Evolutionary conservation across 352 stramenopile genomes (phyloP), one percentile per base, ranked within the genome.

Genomic region (Phytophthora fragariaefolia): DNA sequence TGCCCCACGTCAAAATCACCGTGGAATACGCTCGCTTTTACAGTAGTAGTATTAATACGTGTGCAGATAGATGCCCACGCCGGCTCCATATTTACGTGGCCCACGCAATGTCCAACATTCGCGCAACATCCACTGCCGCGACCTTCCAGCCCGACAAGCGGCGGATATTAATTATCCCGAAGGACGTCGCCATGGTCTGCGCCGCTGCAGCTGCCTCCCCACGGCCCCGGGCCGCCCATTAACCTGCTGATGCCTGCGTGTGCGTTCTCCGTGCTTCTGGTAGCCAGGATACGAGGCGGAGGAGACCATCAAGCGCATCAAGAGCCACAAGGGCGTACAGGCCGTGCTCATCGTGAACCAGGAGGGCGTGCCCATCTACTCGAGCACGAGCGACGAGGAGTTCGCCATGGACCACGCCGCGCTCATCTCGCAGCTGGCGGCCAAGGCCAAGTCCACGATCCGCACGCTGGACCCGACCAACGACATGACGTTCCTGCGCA

Each of bases 281-380:
- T 28, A 95, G 86, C 80, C 83, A 69, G 80, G 83, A 56, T 91
- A 93, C 74, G 95, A 98, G 72, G 91, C 95, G n/a, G 90, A 98
- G 78, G 93, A 98, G 73, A 98, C 91, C 17, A 92, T 98, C 62
- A 95, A 94, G 72, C 91, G 95, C 63, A 95, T 98, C 64, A 91
- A 95, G 63, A 97, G 88, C 49, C 95, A 98, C 83, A 97, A 97
- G 69, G 93, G 93, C 67, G 93, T 98, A 28, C 82, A 97, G 65
- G 89, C 87, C 13, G 91, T 98, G 40, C 79, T 98, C 24, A 98
- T 98, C 70, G 85, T 98, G 51, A 97, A 97, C 79, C 82, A 96
- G 62, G 90, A 98, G 47, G 93, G 92, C 34, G 90, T 97, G 50
- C 90, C 92, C 46, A 97, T 98, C 66, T 94, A 96, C 60, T 97